Base-by-base conservation (phyloP, 805 yeast genomes). In the Priceomyces melissophilus region DNA sequence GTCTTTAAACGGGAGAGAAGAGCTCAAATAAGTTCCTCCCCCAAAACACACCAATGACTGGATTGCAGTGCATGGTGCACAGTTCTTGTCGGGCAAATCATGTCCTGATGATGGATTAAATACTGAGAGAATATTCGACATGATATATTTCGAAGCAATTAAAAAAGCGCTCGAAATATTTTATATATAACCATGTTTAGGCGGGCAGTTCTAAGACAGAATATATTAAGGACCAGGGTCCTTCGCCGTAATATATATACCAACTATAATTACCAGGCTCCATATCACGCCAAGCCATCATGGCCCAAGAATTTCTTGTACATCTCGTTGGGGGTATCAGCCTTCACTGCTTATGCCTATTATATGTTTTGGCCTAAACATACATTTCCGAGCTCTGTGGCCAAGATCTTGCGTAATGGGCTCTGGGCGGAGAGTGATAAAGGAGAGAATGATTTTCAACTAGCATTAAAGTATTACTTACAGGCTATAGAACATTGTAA, bases 341-440 rank as follows among this genome's bases (percentile, higher is more conserved):
- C 38, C 33, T 25, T 53, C 8, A 42, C 54, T 1, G 60, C 62
- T 2, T 54, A 49, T 35, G 60, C 60, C 5, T 72, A 68, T 52
- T 65, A 67, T 60, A 47, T 69, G 43, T 76, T 69, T 57, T 81
- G 84, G 83, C 87, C 87, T 3, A 77, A 76, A 43, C 84, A 81
- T 51, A 78, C 84, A 2, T 82, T 79, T 50, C 87, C 93, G 0
- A 61, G 71, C 1, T 61, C 78, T 3, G 95, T 88, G 9, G 93
- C 96, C 17, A 77, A 72, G 39, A 69, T 77, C 17, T 63, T 91
- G 47, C 70, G 96, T 30, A 77, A 81, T 52, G 97, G 85, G 0
- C 66, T 90, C 4, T 80, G 90, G 84, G 90, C 91, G 2, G 96
- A 91, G 58, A 73, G 84, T 35, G 84, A 82, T 37, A 81, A 79